These are phyloP conservation scores for Antrodiella citrinella DNA, from an alignment of 768 basidiomycete species.

Conservation along the genomic window DNA sequence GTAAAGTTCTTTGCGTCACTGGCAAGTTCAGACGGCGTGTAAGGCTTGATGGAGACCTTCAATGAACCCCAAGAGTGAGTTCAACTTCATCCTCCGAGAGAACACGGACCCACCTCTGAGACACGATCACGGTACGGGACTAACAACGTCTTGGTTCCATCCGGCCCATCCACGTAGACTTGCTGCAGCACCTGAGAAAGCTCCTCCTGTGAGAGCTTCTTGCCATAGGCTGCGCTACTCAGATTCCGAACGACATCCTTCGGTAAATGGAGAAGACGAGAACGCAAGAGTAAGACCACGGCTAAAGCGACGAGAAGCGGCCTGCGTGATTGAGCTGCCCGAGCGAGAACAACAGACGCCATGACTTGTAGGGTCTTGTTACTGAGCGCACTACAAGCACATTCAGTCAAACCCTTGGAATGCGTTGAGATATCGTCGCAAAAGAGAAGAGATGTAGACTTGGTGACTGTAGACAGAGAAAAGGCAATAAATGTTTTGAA, in stretches of 20 bases:
- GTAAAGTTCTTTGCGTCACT: slow-evolving; percentile 57
- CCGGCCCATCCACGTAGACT: slow-evolving; percentile 50
- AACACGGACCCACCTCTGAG: slow-evolving; percentile 42
- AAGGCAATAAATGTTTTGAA: no score
- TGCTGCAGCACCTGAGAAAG: slow-evolving; percentile 45
- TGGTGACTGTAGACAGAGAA: no score
- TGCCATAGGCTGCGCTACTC: neutral
- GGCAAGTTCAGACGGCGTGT: slow-evolving; percentile 38
- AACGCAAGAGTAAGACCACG: slow-evolving; percentile 6
- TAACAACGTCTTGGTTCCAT: slow-evolving; percentile 56
- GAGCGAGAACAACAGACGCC: neutral
- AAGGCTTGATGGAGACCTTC: slow-evolving; percentile 41
- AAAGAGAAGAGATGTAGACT: no score
- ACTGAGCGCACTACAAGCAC: no score
- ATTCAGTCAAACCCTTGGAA: no score
- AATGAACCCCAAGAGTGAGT: neutral
- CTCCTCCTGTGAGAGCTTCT: slow-evolving; percentile 25
- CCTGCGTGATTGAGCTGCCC: slow-evolving; percentile 1
- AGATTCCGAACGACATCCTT: neutral
- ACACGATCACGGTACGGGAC: slow-evolving; percentile 59
- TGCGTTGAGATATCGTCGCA: no score
- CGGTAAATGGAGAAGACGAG: slow-evolving; percentile 5
- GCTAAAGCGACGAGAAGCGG: slow-evolving; percentile 1
- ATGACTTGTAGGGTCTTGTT: no score
- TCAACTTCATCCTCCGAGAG: no score